A percentile compares a stretch with the other conserved stretches of the same genome.
These are phyloP conservation scores for Chaetomium fimeti DNA, from an alignment of 495 filamentous ascomycete species.

Conservation along the genomic window DNA sequence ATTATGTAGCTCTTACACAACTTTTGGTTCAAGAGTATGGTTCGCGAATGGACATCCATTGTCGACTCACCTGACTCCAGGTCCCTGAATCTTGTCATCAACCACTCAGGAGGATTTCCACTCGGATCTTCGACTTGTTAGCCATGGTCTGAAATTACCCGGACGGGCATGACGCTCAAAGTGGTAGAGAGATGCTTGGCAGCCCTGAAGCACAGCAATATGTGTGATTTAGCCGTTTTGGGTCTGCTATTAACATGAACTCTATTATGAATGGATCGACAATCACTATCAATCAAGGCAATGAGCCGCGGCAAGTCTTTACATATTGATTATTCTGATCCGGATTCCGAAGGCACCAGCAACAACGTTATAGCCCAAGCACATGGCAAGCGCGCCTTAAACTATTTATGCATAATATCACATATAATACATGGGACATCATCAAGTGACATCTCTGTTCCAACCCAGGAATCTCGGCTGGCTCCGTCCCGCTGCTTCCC, in stretches of 20 bases:
- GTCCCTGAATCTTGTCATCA: background rate
- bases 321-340: background rate
- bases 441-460: background rate
- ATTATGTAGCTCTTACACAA: too few relatives aligned
- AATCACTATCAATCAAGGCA: background rate
- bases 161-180: constrained; percentile 4
- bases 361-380: background rate
- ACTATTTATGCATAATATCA: background rate
- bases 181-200: constrained; percentile 1
- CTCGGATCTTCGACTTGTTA: background rate
- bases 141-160: background rate
- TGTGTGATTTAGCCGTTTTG: constrained; percentile 16
- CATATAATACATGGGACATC: background rate
- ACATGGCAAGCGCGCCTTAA: background rate
- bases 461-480: background rate
- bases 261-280: constrained; percentile 6
- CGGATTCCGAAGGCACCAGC: background rate
- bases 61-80: too few relatives aligned
- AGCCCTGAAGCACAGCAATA: constrained; percentile 6
- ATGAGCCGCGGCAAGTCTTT: background rate
- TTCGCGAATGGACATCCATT: too few relatives aligned
- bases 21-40: too few relatives aligned
- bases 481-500: constrained; percentile 3
- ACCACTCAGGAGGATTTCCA: background rate
- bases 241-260: constrained; percentile 12